phyloP scores from a whole-genome alignment of 2,329 filamentous ascomycete species.

The Cryphonectria japonica region DNA sequence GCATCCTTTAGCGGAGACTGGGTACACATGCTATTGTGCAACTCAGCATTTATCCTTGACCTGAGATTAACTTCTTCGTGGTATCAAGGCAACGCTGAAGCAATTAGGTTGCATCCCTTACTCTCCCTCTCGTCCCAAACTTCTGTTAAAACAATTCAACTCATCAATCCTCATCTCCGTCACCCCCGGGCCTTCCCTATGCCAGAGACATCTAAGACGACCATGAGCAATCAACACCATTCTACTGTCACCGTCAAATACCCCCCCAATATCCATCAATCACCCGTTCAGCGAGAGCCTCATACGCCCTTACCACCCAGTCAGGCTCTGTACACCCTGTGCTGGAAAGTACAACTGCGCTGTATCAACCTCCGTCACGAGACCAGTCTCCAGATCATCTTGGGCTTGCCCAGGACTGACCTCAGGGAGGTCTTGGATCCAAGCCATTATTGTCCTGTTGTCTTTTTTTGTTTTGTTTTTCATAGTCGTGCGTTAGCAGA shows the following conservation, averaged over 20 bases:
- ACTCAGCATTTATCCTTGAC: too few species aligned
- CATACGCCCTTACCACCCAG: not conserved
- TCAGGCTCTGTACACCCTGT: not conserved
- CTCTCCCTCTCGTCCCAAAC: not conserved
- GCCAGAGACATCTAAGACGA: not conserved
- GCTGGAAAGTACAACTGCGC: not conserved
- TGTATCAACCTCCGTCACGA: not conserved
- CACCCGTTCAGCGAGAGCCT: not conserved
- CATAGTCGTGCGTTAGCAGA: not conserved
- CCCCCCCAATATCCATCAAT: too few species aligned
- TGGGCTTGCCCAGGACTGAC: not conserved
- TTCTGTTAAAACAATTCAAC: not conserved
- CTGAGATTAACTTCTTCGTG: too few species aligned
- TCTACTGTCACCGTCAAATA: not conserved
- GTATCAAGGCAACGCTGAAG: too few species aligned
- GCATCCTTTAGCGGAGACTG: too few species aligned
- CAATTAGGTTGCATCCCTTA: too few species aligned
- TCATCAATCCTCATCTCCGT: not conserved
- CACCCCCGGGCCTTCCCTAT: not conserved
- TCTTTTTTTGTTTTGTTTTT: not conserved
- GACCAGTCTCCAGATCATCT: not conserved
- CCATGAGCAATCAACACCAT: too few species aligned
- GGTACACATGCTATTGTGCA: too few species aligned
- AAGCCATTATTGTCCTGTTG: not conserved
- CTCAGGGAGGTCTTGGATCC: not conserved